A percentile compares a stretch with the other conserved stretches of the same genome.
These are phyloP conservation scores for Rhododendron simsii DNA, from an alignment of 148 eudicot species.

Conservation along the genomic window DNA sequence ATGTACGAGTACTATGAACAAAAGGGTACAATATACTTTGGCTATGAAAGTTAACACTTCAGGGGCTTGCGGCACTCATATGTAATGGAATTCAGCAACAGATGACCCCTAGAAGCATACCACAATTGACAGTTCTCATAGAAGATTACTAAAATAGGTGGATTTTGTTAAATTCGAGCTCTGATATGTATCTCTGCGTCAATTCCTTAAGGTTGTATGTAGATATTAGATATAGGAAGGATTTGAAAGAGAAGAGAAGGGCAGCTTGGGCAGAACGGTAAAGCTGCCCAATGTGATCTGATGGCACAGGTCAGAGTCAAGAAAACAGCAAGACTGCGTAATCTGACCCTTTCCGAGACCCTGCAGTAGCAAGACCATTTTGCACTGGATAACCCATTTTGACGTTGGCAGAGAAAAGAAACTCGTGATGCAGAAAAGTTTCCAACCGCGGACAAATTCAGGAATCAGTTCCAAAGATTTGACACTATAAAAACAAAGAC, in stretches of 20 bases:
- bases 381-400: no score
- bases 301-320: no score
- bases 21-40: not conserved
- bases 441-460: no score
- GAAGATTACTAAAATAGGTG: not conserved
- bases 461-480: no score
- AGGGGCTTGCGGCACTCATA: not conserved
- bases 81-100: not conserved
- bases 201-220: not conserved
- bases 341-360: no score
- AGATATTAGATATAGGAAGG: not conserved
- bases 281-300: no score
- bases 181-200: not conserved
- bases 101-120: not conserved
- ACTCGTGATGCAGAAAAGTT: no score
- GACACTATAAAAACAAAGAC: not conserved
- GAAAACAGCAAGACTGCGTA: no score
- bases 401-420: no score
- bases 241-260: not conserved
- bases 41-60: not conserved
- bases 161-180: not conserved
- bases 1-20: no score
- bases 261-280: not conserved
- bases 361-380: no score
- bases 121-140: not conserved